Base-by-base conservation (phyloP, 2,329 filamentous ascomycete genomes). In the Ceratocystis papillata region DNA sequence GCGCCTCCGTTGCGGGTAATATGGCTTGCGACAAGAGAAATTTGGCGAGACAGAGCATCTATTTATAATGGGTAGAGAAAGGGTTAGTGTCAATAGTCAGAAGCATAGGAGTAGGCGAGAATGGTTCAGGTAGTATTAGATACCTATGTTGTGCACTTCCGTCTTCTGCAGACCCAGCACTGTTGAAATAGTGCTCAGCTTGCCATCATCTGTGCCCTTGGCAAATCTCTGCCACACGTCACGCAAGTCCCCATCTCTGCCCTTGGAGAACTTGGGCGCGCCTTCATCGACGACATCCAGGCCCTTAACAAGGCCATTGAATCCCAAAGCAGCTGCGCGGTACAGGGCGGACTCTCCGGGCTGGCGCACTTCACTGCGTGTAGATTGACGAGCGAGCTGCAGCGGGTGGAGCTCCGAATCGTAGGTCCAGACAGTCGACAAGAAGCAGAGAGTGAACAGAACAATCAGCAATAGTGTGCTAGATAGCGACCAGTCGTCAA, bases 331-430 rank as follows among this genome's bases (percentile, higher is more conserved):
- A 68, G 90, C 87, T n/a, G 88, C 89, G 67, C 94, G 83, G 76
- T 93, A 96, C 68, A 90, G 78, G 60, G 94, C 87, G 50, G 90
- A 96, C 76, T 97, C 89, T 70, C 89, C 88, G 67, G 88, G 84
- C 71, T 93, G 86, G 71, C 94, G 84, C 64, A 97, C 88, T 12
- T 87, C 84, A 7, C 90, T 88, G 63, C 88, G 82, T 69, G 86
- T 81, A 2, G 90, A 84, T 79, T 97, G 94, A 65, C 93, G 85
- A 65, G 89, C 89, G 33, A 99, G 86, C 61, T 97, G 83, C 75
- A 96, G 86, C 44, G 94, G 93, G 75, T 97, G 94, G 4, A 88
- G 88, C 77, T 99, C 94, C 5, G 94, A 89, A 64, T 96, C 93
- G 68, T 84, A 83, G 63, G 83, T 82, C 68, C 84, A 84, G 71